Evolutionary conservation across 2,329 filamentous ascomycete species (phyloP).

Genomic region (Arthrobotrys conoides): DNA sequence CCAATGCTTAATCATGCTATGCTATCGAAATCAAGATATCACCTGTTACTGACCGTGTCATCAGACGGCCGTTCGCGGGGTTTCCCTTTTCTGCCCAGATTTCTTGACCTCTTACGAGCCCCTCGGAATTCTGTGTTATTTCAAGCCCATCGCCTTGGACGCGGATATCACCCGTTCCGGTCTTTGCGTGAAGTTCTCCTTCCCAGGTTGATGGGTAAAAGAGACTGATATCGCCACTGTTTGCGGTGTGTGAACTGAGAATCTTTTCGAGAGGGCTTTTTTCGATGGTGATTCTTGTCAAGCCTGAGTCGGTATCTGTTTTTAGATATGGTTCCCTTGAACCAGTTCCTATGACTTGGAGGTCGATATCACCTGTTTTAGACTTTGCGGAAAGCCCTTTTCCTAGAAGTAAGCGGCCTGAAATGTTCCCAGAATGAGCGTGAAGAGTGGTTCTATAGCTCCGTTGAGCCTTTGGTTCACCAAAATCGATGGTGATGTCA

Average conservation of each 20-base stretch:
- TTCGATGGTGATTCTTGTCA: conserved; percentile 26
- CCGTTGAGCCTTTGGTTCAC: background rate
- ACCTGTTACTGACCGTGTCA: conserved; percentile 36
- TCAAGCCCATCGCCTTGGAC: conserved; percentile 29
- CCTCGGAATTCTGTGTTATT: conserved; percentile 41
- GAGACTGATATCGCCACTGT: conserved; percentile 31
- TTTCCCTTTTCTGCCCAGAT: conserved; percentile 56
- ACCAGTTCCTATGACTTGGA: conserved; percentile 26
- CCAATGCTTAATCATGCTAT: conserved; percentile 11
- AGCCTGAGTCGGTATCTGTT: conserved; percentile 41
- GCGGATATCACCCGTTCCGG: conserved; percentile 35
- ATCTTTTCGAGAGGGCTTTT: conserved; percentile 10
- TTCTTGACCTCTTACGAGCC: conserved; percentile 44
- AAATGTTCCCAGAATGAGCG: conserved; percentile 26
- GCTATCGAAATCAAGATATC: conserved; percentile 34
- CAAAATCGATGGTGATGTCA: conserved; percentile 31
- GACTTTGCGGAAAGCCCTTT: conserved; percentile 42
- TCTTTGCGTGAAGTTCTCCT: conserved; percentile 53
- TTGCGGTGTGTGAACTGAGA: conserved; percentile 37
- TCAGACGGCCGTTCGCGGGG: conserved; percentile 37
- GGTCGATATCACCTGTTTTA: conserved; percentile 36
- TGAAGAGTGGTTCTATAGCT: conserved; percentile 26
- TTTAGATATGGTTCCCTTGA: conserved; percentile 27
- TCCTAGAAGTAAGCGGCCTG: conserved; percentile 30
- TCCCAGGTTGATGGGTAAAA: conserved; percentile 50